Base-by-base conservation (phyloP, 768 basidiomycete genomes). In the Omphalotus guepiniiformis region DNA sequence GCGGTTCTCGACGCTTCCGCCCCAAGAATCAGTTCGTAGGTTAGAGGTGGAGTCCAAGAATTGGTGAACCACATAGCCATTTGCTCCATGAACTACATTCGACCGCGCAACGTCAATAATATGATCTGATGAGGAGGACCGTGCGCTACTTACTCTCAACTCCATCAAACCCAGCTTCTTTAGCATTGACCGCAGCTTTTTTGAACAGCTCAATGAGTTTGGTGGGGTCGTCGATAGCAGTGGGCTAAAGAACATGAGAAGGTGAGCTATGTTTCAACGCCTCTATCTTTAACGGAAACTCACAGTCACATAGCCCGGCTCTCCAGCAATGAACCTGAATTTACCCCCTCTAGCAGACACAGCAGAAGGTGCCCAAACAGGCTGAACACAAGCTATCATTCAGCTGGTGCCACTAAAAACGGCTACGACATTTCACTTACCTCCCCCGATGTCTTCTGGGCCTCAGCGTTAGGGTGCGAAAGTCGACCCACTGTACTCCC, bases 1-100 rank as follows among this genome's bases (percentile, higher is more conserved):
- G 19, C 75, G 64, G 58, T 73, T 72, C 55, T 72, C 68, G 21
- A 68, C 42, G 8, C 61, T 62, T 1, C 75, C 75, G 13, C 75
- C 75, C 66, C 70, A 77, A 35, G 62, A 45, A 63, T 73, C 72
- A 13, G 64, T 69, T 19, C 71, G 66, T 18, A 58, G 51, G 63
- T 74, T 72, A 42, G 62, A 52, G 1, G 51, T 57, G 39, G 50
- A 48, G 51, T 68, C 64, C 27, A 69, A 50, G 57, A 72, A 71
- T 51, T 72, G 66, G 34, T 70, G 59, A 43, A 69, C 50, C 9
- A 70, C 57, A 56, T 69, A 69, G 5, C 66, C 65, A 42, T 60
- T 60, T 6, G 60, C 58, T 3, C 51, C 57, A 43, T 64, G 62
- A 6, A 70, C 59, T 62, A 18, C 13, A n/a, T n/a, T n/a, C n/a